These are phyloP conservation scores for Verticillium isaacii DNA, from an alignment of 2,329 filamentous ascomycete genomes.

Conservation along the genomic window DNA sequence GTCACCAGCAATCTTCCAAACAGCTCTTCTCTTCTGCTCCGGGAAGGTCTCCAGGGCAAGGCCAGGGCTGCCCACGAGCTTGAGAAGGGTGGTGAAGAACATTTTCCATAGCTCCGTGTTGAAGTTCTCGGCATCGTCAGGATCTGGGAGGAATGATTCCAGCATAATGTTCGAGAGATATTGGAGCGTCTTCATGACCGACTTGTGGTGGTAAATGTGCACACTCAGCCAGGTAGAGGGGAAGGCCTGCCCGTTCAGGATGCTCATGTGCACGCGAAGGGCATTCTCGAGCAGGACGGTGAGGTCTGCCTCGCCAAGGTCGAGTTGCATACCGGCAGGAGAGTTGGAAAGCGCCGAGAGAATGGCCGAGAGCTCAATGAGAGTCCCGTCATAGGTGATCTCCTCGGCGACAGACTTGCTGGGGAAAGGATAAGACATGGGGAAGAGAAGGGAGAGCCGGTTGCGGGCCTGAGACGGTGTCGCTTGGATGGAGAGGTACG, in stretches of 20 bases:
- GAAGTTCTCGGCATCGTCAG: slow-evolving; percentile 87
- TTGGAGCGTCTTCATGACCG: slow-evolving; percentile 79
- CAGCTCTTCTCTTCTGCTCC: slow-evolving; percentile 90
- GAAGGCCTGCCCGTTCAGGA: slow-evolving; percentile 85
- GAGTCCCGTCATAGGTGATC: slow-evolving; percentile 70
- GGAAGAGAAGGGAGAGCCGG: slow-evolving; percentile 82
- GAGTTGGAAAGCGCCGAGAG: slow-evolving; percentile 77
- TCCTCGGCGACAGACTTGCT: slow-evolving; percentile 60
- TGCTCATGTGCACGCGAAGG: slow-evolving; percentile 81
- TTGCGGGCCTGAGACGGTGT: slow-evolving; percentile 49
- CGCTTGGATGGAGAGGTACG: slow-evolving; percentile 72
- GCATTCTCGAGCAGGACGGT: slow-evolving; percentile 71
- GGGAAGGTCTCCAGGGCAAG: slow-evolving; percentile 93
- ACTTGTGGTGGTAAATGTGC: slow-evolving; percentile 88
- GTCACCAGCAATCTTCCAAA: slow-evolving; percentile 98
- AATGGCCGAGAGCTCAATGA: slow-evolving; percentile 84
- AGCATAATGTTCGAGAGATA: slow-evolving; percentile 75
- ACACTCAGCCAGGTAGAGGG: slow-evolving; percentile 87
- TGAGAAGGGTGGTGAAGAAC: slow-evolving; percentile 85
- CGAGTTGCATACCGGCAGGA: slow-evolving; percentile 68
- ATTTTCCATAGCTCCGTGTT: slow-evolving; percentile 91
- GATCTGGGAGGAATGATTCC: slow-evolving; percentile 79
- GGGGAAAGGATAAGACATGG: slow-evolving; percentile 84
- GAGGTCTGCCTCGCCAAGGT: slow-evolving; percentile 69
- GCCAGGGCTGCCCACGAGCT: slow-evolving; percentile 82